Base-by-base conservation (phyloP, 371 early-diverging fungal species). In the Agmasoma carcini region DNA sequence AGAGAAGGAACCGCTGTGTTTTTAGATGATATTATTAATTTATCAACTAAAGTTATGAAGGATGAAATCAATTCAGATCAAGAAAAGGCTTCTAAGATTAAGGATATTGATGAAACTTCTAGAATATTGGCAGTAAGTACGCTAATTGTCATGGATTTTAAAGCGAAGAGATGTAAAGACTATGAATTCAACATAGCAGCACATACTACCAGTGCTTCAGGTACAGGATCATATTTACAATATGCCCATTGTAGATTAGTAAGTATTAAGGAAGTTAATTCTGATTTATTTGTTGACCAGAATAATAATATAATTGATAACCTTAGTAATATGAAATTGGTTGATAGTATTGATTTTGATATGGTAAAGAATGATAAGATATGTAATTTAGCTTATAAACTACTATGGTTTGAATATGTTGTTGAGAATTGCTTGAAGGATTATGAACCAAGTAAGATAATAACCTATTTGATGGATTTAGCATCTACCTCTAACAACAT, bases 211-310 rank as follows among this genome's bases (percentile, higher is more conserved):
- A 90, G 90, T 68, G 91, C 91, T 74, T 95, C 93, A 50, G 90
- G 90, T 72, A 95, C 96, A 45, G 99, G 97, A 14, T 92, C 95
- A 38, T 96, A 93, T 76, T 79, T 96, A 17, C 96, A 95, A 79
- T 75, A 73, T 55, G 70, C 76, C 1, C 65, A 70, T 53, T 73
- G 74, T 61, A 48, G 75, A 41, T 50, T 98, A 85, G 31, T 19
- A 29, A 68, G 70, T 44, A 75, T 75, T 70, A 86, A 92, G 31
- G 87, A 90, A 5, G 55, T 25, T 4, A 69, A 72, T 48, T 40
- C 5, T 22, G 78, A 75, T n/a, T n/a, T n/a, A n/a, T n/a, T n/a
- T n/a, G n/a, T n/a, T n/a, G n/a, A n/a, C n/a, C n/a, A 48, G 71
- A 80, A 23, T 81, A 79, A 2, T 6, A 14, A 0, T 37, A 34